Evolutionary conservation across 2,329 filamentous ascomycete species (phyloP).

Genomic region (Ophiostoma quercus): DNA sequence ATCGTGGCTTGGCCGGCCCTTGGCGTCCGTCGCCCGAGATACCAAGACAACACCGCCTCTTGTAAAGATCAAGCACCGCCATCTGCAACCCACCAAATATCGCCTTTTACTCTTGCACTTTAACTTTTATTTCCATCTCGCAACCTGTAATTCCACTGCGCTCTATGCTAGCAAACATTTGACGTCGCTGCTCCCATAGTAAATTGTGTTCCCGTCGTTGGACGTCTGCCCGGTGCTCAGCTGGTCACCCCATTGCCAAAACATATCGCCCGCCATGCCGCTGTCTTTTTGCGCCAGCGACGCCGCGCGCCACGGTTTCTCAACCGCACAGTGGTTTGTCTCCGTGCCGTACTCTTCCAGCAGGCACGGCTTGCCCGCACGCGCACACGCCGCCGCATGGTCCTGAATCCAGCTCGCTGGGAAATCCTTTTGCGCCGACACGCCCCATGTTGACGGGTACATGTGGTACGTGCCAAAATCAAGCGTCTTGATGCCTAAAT

Average conservation of each 20-base stretch:
- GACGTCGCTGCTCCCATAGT: slow-evolving; percentile 5
- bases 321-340: slow-evolving; percentile 29
- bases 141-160: neutral
- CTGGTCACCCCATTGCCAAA: slow-evolving; percentile 41
- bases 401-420: slow-evolving; percentile 37
- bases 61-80: too few species aligned
- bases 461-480: slow-evolving; percentile 47
- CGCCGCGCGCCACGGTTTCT: slow-evolving; percentile 34
- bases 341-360: slow-evolving; percentile 37
- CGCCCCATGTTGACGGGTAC: slow-evolving; percentile 35
- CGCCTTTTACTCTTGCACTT: too few species aligned
- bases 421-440: slow-evolving; percentile 32
- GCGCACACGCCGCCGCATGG: slow-evolving; percentile 38
- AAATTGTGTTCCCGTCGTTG: slow-evolving; percentile 42
- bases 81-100: too few species aligned
- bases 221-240: slow-evolving; percentile 39
- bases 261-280: slow-evolving; percentile 37
- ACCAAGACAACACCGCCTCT: too few species aligned
- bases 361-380: slow-evolving; percentile 39
- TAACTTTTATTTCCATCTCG: too few species aligned
- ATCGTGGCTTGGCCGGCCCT: too few species aligned
- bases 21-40: too few species aligned
- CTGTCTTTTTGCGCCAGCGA: slow-evolving; percentile 31
- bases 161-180: neutral
- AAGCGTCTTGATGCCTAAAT: slow-evolving; percentile 45